Base-by-base conservation (phyloP, 106 monocot genomes). In the Allium fistulosum region DNA sequence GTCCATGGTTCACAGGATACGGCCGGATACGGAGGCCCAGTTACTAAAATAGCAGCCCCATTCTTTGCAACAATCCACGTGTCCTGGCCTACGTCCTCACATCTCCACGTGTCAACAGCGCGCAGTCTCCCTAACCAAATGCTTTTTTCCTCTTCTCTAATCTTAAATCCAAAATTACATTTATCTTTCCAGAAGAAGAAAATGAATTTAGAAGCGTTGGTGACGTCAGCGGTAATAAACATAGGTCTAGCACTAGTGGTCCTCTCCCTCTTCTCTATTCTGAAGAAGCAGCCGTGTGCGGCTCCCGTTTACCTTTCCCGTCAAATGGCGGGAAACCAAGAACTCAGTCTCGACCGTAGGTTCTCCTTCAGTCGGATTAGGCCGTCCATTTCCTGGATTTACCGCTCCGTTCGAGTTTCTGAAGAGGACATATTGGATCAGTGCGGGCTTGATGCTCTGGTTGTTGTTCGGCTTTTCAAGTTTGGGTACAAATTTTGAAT, bases 401-500 rank as follows among this genome's bases (percentile, higher is more conserved):
- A 57, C 66, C 74, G 51, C 49, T 76, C 87, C 11, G 73, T 81
- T 73, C 70, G 77, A 17, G 47, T 82, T 58, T 74, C 84, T 1
- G 87, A 91, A 57, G 87, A 87, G 11, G 87, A 91, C 46, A 69
- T 91, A 53, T 62, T 84, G 51, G 67, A 69, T 10, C 46, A 26
- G 7, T 57, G 66, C 50, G 90, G 90, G 61, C 83, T 90, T 17
- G 90, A 90, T 58, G 90, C 90, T 16, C 79, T 90, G 51, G 79
- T 81, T 46, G 76, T 90, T 48, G 59, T 90, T 71, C 82, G 90
- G 49, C 76, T 90, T 49, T 90, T 90, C 74, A 90, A 90, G 56
- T 67, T 87, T 12, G 90, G 90, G 89, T 83, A 18, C 46, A 11
- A 11, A 45, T n/a, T 7, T 2, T 22, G 22, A 51, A 63, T 9